These are phyloP conservation scores for Tetrapisispora taiwanensis DNA, from an alignment of 805 yeast species.

Conservation along the genomic window DNA sequence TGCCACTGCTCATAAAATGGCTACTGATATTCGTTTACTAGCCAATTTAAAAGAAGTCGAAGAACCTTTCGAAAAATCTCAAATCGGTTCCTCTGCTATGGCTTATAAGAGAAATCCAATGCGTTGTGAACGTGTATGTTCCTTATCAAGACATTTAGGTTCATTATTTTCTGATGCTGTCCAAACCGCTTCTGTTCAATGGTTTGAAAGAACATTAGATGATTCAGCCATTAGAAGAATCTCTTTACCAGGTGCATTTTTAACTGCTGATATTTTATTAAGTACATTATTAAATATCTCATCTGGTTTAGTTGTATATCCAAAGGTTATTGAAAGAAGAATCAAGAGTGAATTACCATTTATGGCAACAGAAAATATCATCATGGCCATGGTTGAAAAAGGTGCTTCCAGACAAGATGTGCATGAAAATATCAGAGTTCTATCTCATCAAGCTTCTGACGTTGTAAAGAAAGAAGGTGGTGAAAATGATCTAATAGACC, in stretches of 20 bases:
- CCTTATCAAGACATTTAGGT: conserved; percentile 93
- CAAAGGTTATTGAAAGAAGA: conserved; percentile 96
- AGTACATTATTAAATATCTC: conserved; percentile 86
- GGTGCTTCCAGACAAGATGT: conserved; percentile 98
- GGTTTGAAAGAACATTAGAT: conserved; percentile 98
- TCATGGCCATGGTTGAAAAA: conserved; percentile 98
- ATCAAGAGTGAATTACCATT: conserved; percentile 91
- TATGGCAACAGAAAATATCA: conserved; percentile 98
- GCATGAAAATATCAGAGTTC: conserved; percentile 93
- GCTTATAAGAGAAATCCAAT: conserved; percentile 99
- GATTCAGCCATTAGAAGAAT: conserved; percentile 97
- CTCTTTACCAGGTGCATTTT: conserved; percentile 89
- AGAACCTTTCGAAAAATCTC: conserved; percentile 97
- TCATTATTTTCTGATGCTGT: conserved; percentile 86
- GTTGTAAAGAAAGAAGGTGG: conserved; percentile 98
- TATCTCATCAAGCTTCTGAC: conserved; percentile 94
- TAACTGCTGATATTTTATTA: conserved; percentile 88
- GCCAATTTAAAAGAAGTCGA: conserved; percentile 96
- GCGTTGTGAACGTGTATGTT: conserved; percentile 98
- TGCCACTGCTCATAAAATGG: conserved; percentile 94
- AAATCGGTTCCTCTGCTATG: conserved; percentile 97
- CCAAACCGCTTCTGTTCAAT: conserved; percentile 95
- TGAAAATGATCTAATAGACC: conserved; percentile 90
- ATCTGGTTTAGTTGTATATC: conserved; percentile 93
- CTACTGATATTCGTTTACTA: conserved; percentile 89